Evolutionary conservation across 768 basidiomycete genomes (phyloP), one percentile per base, ranked within the genome.

Genomic region (Suillus sp.): DNA sequence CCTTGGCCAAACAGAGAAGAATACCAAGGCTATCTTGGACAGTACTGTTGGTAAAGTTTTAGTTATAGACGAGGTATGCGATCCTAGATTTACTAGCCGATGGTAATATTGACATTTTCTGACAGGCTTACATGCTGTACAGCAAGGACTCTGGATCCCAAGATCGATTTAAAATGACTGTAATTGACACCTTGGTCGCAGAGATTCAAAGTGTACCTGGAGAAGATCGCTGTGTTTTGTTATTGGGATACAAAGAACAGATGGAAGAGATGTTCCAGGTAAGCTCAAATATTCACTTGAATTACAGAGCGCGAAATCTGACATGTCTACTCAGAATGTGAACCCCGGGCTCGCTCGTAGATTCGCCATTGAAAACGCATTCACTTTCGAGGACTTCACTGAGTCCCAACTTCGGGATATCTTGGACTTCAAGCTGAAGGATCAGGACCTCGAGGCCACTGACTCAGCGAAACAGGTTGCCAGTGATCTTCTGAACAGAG

Each of bases 191-290:
- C 0, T 83, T 91, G 34, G 89, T 91, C 0, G 89, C 89, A 0
- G 89, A 91, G 71, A 83, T 91, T 3, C 89, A 91, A 67, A 87
- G 82, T 51, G 80, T 81, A 0, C 86, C 86, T 1, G 88, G 89
- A 4, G 89, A 91, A 69, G 89, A 90, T 69, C 80, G 88, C 35
- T 89, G 87, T 60, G 85, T 91, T 0, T 74, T 91, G 13, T 71
- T 90, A 50, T 70, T 88, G 1, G 89, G 89, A 0, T 91, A 90
- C 72, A 83, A 85, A 62, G 78, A 83, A 5, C 78, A 89, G 67
- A 90, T 90, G 82, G 70, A 74, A n/a, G 85, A 90, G 30, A 91
- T 91, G 90, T 90, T 90, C 73, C 86, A 88, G 77, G 89, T 83
- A 70, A 51, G 76, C 62, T 20, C 53, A 4, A n/a, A n/a, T 2